Conservation (phyloP, 2,329 filamentous ascomycete genomes). For the Paraconiothyrium brasiliense region DNA sequence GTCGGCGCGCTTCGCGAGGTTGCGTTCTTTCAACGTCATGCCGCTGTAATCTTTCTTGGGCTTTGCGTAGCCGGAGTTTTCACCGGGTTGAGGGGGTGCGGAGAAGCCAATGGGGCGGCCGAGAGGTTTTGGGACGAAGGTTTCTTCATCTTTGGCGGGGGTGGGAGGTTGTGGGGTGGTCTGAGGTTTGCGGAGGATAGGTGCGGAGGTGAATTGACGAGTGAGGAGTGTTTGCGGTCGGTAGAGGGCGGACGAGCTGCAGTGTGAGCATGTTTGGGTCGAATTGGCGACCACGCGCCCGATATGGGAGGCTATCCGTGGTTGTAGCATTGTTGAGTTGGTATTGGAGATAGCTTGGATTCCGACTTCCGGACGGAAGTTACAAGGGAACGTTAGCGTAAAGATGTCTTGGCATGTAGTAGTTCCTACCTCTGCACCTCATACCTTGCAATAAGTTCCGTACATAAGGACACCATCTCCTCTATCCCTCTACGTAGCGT, state of each 20-base stretch:
- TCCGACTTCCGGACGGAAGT: constrained; percentile 6
- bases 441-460: too few relatives aligned
- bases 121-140: constrained; percentile 63
- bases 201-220: constrained; percentile 39
- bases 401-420: constrained; percentile 5
- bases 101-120: constrained; percentile 83
- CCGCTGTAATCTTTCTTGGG: constrained; percentile 42
- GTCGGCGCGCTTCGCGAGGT: constrained; percentile 77
- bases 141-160: constrained; percentile 33
- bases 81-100: constrained; percentile 75
- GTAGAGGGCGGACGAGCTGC: constrained; percentile 23
- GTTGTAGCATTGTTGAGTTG: constrained; percentile 41
- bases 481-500: background rate
- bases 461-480: too few relatives aligned
- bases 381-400: constrained; percentile 6
- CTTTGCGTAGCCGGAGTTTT: constrained; percentile 81
- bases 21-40: constrained; percentile 53
- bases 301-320: constrained; percentile 35
- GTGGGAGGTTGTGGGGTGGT: constrained; percentile 11
- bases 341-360: background rate
- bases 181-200: constrained; percentile 27
- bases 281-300: constrained; percentile 25
- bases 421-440: background rate
- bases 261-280: constrained; percentile 29
- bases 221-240: constrained; percentile 20